Evolutionary conservation across 1,284 basidiomycete genomes (phyloP).

Genomic region (Papiliotrema flavescens): DNA sequence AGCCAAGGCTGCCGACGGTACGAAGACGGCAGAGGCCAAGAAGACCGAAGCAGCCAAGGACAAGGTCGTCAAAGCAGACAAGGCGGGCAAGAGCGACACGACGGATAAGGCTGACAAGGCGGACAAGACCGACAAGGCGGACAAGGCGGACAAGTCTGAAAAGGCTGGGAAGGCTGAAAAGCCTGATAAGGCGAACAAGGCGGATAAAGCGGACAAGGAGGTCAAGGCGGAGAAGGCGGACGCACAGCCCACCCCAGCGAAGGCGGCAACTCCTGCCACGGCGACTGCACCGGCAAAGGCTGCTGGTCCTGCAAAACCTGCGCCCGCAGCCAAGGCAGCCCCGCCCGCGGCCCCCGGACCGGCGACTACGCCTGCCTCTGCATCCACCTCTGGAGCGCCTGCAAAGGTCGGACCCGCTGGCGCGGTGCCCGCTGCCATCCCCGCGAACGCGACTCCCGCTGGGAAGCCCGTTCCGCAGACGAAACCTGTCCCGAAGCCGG

Average conservation of each 20-base stretch:
- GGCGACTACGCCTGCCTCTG: no score
- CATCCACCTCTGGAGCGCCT: no score
- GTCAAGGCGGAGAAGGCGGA: constrained; percentile 23
- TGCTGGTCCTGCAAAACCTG: neutral
- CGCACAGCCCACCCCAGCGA: constrained; percentile 5
- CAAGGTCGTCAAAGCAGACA: constrained; percentile 7
- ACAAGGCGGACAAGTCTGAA: no score
- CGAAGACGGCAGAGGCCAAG: constrained; percentile 6
- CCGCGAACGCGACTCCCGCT: neutral
- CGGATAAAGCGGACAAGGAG: no score
- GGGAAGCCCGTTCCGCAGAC: neutral
- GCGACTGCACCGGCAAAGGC: neutral
- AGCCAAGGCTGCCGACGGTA: constrained; percentile 2
- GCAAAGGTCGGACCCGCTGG: no score
- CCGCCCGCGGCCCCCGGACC: no score
- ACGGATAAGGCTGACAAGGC: no score
- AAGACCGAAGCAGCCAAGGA: constrained; percentile 3
- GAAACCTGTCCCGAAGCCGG: neutral
- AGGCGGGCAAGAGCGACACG: no score
- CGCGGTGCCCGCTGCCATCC: no score
- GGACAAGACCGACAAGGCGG: no score
- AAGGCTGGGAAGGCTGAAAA: no score
- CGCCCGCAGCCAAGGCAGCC: neutral
- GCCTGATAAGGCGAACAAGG: no score
- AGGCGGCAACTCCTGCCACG: constrained; percentile 7